phyloP scores from a whole-genome alignment of 164 flowering plant genomes.

The Macadamia integrifolia region DNA sequence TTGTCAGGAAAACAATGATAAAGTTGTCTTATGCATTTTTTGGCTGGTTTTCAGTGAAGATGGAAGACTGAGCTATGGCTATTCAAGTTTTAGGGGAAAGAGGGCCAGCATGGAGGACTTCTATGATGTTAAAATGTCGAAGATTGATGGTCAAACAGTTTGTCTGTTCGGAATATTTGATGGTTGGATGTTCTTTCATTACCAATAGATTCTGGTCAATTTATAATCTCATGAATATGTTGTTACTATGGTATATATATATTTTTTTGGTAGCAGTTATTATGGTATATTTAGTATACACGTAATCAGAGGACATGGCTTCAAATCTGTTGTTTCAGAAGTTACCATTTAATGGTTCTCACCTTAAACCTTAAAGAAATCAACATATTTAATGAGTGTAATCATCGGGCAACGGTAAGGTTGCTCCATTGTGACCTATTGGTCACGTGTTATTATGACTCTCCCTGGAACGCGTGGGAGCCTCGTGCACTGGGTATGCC shows the following conservation, averaged over 20 bases:
- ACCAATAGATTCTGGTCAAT: background rate
- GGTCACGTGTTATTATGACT: no score
- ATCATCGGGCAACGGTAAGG: background rate
- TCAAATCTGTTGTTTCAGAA: background rate
- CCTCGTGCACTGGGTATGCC: no score
- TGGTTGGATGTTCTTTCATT: conserved; percentile 48
- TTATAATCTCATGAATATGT: background rate
- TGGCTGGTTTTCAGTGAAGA: conserved; percentile 65
- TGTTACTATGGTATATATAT: no score
- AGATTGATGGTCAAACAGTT: conserved; percentile 62
- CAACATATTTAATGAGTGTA: no score
- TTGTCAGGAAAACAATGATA: conserved; percentile 3
- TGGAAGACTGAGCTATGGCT: conserved; percentile 82
- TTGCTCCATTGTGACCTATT: no score
- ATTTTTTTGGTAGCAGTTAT: no score
- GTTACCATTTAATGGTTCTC: background rate
- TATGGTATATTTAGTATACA: background rate
- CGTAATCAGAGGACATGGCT: background rate
- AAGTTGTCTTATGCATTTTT: conserved; percentile 10
- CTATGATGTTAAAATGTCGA: conserved; percentile 71
- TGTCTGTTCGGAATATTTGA: conserved; percentile 92
- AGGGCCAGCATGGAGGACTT: conserved; percentile 96
- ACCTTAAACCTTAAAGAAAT: background rate
- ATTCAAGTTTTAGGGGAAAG: conserved; percentile 92
- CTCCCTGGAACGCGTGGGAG: no score